These are phyloP conservation scores for Cephalotrichum gorgonifer DNA, from an alignment of 2,329 filamentous ascomycete genomes.

Conservation along the genomic window DNA sequence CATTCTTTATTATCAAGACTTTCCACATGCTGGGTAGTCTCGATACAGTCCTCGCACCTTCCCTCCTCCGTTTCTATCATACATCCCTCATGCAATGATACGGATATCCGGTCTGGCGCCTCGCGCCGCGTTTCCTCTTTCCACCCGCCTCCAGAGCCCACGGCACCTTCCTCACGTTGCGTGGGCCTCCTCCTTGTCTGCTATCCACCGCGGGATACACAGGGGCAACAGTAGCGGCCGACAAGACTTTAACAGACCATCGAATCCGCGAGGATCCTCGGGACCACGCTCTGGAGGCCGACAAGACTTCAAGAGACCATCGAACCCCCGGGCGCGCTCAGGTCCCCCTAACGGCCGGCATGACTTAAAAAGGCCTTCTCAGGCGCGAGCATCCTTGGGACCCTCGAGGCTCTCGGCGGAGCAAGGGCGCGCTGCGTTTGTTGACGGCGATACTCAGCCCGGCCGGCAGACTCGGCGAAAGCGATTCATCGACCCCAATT, in stretches of 20 bases:
- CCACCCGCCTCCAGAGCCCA: conserved; percentile 6
- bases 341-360: neutral
- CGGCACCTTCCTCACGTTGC: conserved; percentile 3
- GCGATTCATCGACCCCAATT: conserved; percentile 40
- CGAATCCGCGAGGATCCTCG: neutral
- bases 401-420: conserved; percentile 2
- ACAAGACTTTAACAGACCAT: neutral
- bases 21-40: neutral
- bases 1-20: neutral
- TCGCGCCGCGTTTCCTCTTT: conserved; percentile 11
- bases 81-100: conserved; percentile 2
- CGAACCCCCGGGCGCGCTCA: neutral
- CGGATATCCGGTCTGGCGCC: neutral
- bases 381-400: no score
- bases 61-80: neutral
- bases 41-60: neutral
- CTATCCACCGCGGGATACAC: conserved; percentile 58
- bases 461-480: conserved; percentile 34
- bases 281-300: neutral
- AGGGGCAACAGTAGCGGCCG: conserved; percentile 24
- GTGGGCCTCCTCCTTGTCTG: conserved; percentile 37
- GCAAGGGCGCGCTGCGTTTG: conserved; percentile 16
- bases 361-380: no score
- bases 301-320: neutral
- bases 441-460: conserved; percentile 11